Evolutionary conservation across 441 rosid species (phyloP), one percentile per base, ranked within the genome.

Genomic region (Pelargonium fulgidum): DNA sequence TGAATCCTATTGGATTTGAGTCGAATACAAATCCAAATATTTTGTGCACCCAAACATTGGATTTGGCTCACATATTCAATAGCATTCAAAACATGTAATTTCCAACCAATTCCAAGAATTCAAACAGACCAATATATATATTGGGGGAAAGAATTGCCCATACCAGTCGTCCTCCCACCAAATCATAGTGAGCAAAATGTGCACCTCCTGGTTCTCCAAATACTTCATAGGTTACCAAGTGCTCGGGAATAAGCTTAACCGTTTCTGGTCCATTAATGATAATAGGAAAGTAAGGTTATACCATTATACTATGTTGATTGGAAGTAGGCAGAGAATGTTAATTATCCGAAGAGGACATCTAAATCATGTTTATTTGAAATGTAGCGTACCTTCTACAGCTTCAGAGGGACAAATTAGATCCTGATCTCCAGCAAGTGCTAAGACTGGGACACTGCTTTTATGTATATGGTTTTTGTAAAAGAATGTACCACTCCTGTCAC

Each of bases 331-430:
- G 5, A 4, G 39, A 33, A 33, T 4, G 39, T 33, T 4, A 33
- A 33, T 33, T 33, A 33, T 33, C 39, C 5, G 39, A 33, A 33
- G 39, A 0, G 39, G 39, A 33, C 7, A 33, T 33, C 39, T 33
- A 50, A 47, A 20, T 59, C 8, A 65, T 36, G 13, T 62, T 17
- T 12, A n/a, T 26, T 67, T 59, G 39, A 56, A 73, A 66, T 70
- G 44, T 24, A 2, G 29, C 29, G 29, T 84, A 89, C 98, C 93
- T 72, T 87, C 86, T 48, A 92, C 98, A 76, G 98, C 97, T 67
- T 78, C 89, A 61, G 93, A 92, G 14, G 98, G 98, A 65, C 98
- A 92, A 72, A 92, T 92, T 70, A 86, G 81, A 85, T 92, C 98
- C 73, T 66, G 77, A 69, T 90, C 96, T 76, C 98, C 98, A 7